Percentiles rank a stretch among this genome's conserved stretches.
Evolutionary conservation across 305 asterid genomes (phyloP).

Genomic region (Solanum hybrid): DNA sequence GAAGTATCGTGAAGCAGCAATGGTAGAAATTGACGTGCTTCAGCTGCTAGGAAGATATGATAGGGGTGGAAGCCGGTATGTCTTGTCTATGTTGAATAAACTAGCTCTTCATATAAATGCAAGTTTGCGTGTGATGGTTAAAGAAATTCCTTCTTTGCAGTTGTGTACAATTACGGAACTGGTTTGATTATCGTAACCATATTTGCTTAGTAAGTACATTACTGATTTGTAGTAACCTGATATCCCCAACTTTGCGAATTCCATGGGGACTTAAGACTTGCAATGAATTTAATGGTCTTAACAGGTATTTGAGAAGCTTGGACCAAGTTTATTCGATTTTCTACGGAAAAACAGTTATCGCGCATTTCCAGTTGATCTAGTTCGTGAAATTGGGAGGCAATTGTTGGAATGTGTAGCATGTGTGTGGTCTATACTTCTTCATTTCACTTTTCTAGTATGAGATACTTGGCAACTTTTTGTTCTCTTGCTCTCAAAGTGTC

Average conservation of each 20-base stretch:
- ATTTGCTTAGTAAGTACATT: conserved; percentile 45
- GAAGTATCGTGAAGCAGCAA: conserved; percentile 47
- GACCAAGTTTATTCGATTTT: conserved; percentile 96
- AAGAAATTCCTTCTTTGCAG: conserved; percentile 42
- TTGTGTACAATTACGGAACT: conserved; percentile 54
- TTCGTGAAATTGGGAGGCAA: conserved; percentile 98
- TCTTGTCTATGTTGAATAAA: conserved; percentile 2
- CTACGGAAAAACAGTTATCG: conserved; percentile 88
- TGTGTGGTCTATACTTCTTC: conserved; percentile 36
- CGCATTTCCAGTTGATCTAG: conserved; percentile 95
- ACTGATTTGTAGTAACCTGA: conserved; percentile 19
- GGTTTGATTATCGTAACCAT: conserved; percentile 62
- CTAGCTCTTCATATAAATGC: background rate
- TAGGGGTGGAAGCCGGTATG: conserved; percentile 37
- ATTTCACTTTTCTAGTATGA: conserved; percentile 12
- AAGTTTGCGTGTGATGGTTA: conserved; percentile 22
- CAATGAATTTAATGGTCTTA: conserved; percentile 42
- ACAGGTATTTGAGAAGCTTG: conserved; percentile 99
- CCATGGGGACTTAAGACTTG: conserved; percentile 26
- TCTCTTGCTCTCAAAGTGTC: background rate
- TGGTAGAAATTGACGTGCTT: conserved; percentile 41
- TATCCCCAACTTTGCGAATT: conserved; percentile 16
- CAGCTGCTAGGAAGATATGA: conserved; percentile 43
- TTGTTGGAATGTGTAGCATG: conserved; percentile 99
- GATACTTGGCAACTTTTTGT: conserved; percentile 1